These are phyloP conservation scores for Orbilia ellipsospora DNA, from an alignment of 2,329 filamentous ascomycete genomes.

Conservation along the genomic window DNA sequence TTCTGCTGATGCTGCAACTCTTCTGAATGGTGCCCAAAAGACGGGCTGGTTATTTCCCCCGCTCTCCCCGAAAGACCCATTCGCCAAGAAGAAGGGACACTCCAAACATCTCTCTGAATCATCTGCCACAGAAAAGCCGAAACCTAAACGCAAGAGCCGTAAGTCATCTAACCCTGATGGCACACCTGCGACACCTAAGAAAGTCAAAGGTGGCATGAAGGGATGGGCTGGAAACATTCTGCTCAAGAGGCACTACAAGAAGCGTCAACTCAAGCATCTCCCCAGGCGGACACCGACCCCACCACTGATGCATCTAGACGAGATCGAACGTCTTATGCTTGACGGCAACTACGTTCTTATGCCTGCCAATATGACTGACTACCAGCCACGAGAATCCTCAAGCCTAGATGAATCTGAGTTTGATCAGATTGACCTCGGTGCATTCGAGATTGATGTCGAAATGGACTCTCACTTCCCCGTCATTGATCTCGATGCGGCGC, in stretches of 20 bases:
- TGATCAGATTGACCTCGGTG: conserved; percentile 59
- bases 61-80: conserved; percentile 50
- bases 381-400: conserved; percentile 45
- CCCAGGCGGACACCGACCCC: conserved; percentile 64
- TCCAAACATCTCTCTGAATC: conserved; percentile 62
- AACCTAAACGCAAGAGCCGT: conserved; percentile 52
- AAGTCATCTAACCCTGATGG: conserved; percentile 48
- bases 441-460: conserved; percentile 63
- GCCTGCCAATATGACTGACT: conserved; percentile 55
- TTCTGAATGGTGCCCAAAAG: conserved; percentile 45
- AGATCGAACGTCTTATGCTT: conserved; percentile 51
- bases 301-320: conserved; percentile 59
- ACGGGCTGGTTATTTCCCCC: conserved; percentile 52
- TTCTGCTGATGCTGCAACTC: conserved; percentile 52
- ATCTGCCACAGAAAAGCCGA: conserved; percentile 50
- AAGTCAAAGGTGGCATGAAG: conserved; percentile 69
- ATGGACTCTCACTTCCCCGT: conserved; percentile 74
- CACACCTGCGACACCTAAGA: conserved; percentile 59
- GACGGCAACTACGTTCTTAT: conserved; percentile 59
- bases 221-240: conserved; percentile 76
- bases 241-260: conserved; percentile 63
- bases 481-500: conserved; percentile 92
- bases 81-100: conserved; percentile 51
- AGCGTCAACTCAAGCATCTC: conserved; percentile 65
- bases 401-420: conserved; percentile 58